phyloP scores from a whole-genome alignment of 2,329 filamentous ascomycete genomes.

The Leptodontidium sp. region DNA sequence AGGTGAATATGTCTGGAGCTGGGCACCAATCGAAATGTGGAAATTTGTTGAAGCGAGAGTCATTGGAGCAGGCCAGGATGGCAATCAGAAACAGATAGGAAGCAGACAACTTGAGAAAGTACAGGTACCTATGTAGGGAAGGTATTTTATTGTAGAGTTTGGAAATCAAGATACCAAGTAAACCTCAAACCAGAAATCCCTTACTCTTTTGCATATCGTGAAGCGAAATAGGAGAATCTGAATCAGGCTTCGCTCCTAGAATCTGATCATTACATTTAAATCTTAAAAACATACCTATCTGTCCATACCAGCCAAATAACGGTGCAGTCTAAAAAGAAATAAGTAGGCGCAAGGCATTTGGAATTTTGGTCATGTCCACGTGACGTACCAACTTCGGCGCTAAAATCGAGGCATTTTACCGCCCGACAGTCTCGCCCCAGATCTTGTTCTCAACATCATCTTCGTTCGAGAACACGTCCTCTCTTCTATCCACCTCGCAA shows the following conservation, averaged over 20 bases:
- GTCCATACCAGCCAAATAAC: too few relatives aligned
- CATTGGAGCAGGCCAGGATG: background rate
- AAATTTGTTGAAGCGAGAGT: background rate
- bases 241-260: too few relatives aligned
- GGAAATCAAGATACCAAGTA: conserved; percentile 4
- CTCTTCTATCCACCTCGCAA: conserved; percentile 30
- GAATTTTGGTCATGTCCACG: too few relatives aligned
- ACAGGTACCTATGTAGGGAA: background rate
- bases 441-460: conserved; percentile 8
- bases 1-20: conserved; percentile 6
- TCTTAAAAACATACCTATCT: too few relatives aligned
- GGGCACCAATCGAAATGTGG: background rate
- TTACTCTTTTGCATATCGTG: too few relatives aligned
- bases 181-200: background rate
- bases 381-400: background rate
- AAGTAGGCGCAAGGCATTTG: too few relatives aligned
- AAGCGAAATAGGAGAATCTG: too few relatives aligned
- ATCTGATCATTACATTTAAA: too few relatives aligned
- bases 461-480: background rate
- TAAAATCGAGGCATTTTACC: background rate
- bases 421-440: background rate
- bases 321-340: too few relatives aligned
- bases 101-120: background rate
- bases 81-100: background rate
- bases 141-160: background rate